Evolutionary conservation across 805 yeast species (phyloP), one percentile per base, ranked within the genome.

Genomic region (Grigorovia transvaalensis): DNA sequence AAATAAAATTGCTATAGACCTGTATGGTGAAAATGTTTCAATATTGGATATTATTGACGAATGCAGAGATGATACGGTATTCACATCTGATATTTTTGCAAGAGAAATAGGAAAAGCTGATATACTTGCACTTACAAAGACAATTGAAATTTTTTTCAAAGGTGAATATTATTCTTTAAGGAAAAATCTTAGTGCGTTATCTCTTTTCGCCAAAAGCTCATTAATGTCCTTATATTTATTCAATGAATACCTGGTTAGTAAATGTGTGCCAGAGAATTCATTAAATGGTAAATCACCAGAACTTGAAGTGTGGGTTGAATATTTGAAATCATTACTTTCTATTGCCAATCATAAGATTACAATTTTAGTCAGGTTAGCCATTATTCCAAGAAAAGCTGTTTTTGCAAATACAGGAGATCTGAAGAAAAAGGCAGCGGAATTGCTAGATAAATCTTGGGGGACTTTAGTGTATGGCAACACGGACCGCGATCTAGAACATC

Each of bases 341-440:
- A 69, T 85, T 54, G 81, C 83, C 1, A 78, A 82, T 6, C 74
- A 84, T n/a, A 81, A 79, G 58, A 83, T 89, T 0, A 78, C 85
- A 5, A 75, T 88, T 1, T 69, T 82, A 50, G 87, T 85, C 59
- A 85, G 82, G 56, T 71, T 87, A 51, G 77, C 88, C 2, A 83
- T 79, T 44, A 80, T 85, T 50, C 88, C 95, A 44, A 76, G 84
- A 63, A 80, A 80, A 55, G 89, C 89, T 1, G 80, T 89, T 54
- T 72, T 70, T 67, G 73, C 73, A 50, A 78, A 87, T 45, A 75
- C 87, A 0, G 82, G 81, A 11, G 81, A 79, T 59, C 68, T 86
- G 56, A 75, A 95, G 55, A 74, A 74, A 12, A 71, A 84, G 54
- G 75, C 83, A 45, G 79, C 88, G 0, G 57, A 56, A 13, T 65